Percentiles rank a stretch among this genome's conserved stretches.
These are phyloP conservation scores for Candida lessepsii DNA, from an alignment of 805 yeast species.

Conservation along the genomic window DNA sequence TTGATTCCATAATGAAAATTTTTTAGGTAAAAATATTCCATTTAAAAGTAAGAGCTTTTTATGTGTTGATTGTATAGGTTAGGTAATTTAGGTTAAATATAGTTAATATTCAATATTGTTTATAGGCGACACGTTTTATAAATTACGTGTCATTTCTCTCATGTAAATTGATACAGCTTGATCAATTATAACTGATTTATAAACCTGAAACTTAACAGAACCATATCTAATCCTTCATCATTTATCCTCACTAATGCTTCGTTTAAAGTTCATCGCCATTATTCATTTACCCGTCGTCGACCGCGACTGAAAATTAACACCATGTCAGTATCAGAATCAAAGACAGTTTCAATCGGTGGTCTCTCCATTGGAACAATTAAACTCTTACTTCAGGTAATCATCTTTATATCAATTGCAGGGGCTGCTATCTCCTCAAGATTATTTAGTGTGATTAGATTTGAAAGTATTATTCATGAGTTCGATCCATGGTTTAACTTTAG, in stretches of 20 bases:
- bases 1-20: too few species aligned
- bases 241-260: background rate
- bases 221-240: too few species aligned
- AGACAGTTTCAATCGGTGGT: constrained; percentile 18
- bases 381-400: constrained; percentile 57
- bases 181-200: too few species aligned
- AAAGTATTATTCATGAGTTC: constrained; percentile 95
- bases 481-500: constrained; percentile 96
- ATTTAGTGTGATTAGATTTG: constrained; percentile 95
- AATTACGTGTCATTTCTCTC: background rate
- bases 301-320: constrained; percentile 10
- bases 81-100: background rate
- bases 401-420: constrained; percentile 75
- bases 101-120: constrained; percentile 2
- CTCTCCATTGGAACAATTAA: constrained; percentile 36
- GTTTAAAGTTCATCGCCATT: background rate
- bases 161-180: too few species aligned
- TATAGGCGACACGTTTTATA: too few species aligned
- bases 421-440: constrained; percentile 91
- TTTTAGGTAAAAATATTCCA: too few species aligned
- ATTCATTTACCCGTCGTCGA: constrained; percentile 3
- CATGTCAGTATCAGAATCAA: constrained; percentile 24
- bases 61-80: background rate
- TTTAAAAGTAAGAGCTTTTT: too few species aligned
- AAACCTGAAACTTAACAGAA: too few species aligned